Evolutionary conservation across 2,329 filamentous ascomycete species (phyloP).

Genomic region (Trichothecium roseum): DNA sequence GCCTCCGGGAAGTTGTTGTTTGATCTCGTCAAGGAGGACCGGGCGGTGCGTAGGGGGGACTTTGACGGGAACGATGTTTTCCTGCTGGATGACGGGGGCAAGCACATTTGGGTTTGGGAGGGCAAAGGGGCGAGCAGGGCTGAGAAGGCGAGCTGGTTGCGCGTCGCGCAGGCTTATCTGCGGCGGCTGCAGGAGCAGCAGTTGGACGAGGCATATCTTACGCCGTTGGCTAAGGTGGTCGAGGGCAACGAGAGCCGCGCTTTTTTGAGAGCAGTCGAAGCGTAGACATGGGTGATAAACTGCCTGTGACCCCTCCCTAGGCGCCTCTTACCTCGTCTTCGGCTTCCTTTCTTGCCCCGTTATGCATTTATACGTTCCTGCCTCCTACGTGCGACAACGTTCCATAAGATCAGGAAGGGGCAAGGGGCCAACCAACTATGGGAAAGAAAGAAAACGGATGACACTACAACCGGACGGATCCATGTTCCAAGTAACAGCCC

Average conservation of each 20-base stretch:
- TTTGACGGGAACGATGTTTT: constrained; percentile 53
- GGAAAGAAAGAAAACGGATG: too few species aligned
- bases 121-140: constrained; percentile 44
- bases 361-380: too few species aligned
- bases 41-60: constrained; percentile 31
- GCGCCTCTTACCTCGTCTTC: too few species aligned
- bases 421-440: too few species aligned
- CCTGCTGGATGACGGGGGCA: constrained; percentile 47
- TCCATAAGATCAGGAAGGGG: too few species aligned
- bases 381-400: too few species aligned
- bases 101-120: constrained; percentile 56
- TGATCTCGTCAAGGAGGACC: constrained; percentile 45
- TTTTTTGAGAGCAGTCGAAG: constrained; percentile 37
- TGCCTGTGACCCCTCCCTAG: too few species aligned
- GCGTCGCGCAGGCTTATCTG: constrained; percentile 46
- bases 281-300: too few species aligned
- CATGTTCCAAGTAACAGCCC: too few species aligned
- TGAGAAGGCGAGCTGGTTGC: constrained; percentile 52
- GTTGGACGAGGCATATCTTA: constrained; percentile 26
- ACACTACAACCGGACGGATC: too few species aligned
- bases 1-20: constrained; percentile 46
- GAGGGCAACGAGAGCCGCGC: constrained; percentile 44
- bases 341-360: too few species aligned
- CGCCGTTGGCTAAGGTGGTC: constrained; percentile 44
- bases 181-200: constrained; percentile 26